Base-by-base conservation (phyloP, 2,329 filamentous ascomycete genomes). In the Colletotrichum sp. region DNA sequence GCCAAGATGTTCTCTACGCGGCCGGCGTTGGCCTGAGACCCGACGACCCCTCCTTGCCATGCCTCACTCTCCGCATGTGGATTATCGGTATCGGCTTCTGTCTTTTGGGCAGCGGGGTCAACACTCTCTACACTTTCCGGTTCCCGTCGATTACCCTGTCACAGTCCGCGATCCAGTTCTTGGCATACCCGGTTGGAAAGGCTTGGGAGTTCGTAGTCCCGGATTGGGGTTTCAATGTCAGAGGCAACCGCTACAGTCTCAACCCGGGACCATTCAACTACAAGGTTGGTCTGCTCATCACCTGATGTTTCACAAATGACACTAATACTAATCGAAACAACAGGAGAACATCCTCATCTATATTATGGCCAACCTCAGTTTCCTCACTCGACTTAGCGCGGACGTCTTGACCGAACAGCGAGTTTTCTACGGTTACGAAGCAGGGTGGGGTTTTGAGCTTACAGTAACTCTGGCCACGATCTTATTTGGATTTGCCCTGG, bases 401-500 rank as follows among this genome's bases (percentile, higher is more conserved):
- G 82, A 84, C 30, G 83, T 83, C 12, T 78, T 84, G 34, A 83
- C 82, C 2, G 83, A 84, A 62, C 83, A 84, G 67, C 80, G 82
- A 8, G 76, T 87, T 79, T 89, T 86, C 70, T 88, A 89, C 68
- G 82, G 84, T 6, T 82, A 88, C 65, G 82, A 84, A 2, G 83
- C 85, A 1, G 84, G 87, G 5, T 88, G 87, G 76, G 87, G 87
- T 0, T 88, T 86, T 66, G 84, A 88, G 71, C 78, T 88, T 2
- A 80, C 87, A 1, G 75, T 88, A 34, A 83, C 82, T 8, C 81
- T 88, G 28, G 84, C 85, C 5, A 86, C 84, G 1, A 86, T 88
- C 68, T 70, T 86, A 8, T 84, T 88, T 72, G 88, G 89, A 3
- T 89, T 89, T 68, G 88, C 88, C 7, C 80, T 90, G 39, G 88